Evolutionary conservation across 805 yeast species (phyloP).

Genomic region (Suhomyces vadensis): DNA sequence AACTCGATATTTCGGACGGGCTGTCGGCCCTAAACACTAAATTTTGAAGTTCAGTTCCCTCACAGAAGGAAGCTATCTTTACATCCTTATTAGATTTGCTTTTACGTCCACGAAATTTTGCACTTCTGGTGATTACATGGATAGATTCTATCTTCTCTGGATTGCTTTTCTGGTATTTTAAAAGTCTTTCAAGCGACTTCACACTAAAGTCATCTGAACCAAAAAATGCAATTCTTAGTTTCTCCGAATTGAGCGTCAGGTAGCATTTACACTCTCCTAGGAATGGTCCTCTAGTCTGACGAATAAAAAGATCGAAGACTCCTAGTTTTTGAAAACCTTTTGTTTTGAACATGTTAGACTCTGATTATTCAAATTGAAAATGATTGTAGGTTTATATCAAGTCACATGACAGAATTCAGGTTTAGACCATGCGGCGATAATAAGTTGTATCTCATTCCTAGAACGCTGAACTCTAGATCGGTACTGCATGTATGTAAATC

Average conservation of each 20-base stretch:
- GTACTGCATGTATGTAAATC: too few relatives aligned
- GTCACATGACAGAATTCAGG: too few relatives aligned
- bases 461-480: too few relatives aligned
- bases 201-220: conserved; percentile 78
- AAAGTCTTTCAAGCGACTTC: conserved; percentile 44
- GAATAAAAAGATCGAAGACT: too few relatives aligned
- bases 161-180: conserved; percentile 21
- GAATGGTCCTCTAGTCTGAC: neutral
- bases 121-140: conserved; percentile 62
- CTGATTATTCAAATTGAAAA: neutral
- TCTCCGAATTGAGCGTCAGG: neutral
- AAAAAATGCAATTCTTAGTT: conserved; percentile 57
- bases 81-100: conserved; percentile 47
- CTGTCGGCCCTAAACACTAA: conserved; percentile 54
- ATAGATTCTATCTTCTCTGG: conserved; percentile 34
- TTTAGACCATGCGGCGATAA: too few relatives aligned
- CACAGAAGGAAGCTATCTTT: conserved; percentile 46
- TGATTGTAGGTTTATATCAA: too few relatives aligned
- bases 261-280: neutral
- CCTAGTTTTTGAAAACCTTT: too few relatives aligned
- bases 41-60: neutral
- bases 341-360: too few relatives aligned
- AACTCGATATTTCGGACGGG: conserved; percentile 35
- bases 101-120: conserved; percentile 67
- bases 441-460: too few relatives aligned